Conservation (phyloP, 75 land plant genomes). For the Pinus taeda region DNA sequence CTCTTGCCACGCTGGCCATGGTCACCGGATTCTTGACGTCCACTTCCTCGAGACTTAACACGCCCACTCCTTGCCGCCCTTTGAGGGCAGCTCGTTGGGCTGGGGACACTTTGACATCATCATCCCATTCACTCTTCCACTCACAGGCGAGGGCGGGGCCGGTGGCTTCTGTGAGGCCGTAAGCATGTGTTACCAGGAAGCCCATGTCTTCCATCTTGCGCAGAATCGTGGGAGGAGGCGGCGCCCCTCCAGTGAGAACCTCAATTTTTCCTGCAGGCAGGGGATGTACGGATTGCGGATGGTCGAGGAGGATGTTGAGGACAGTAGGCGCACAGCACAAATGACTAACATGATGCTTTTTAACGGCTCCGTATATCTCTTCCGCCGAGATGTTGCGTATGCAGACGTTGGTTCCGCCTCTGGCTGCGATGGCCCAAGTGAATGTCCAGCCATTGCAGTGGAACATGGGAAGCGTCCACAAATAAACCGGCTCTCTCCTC, state of each 20-base stretch:
- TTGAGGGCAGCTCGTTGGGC: slow-evolving; percentile 20
- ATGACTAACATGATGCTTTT: neutral
- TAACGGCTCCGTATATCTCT: neutral
- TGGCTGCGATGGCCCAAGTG: too few relatives aligned
- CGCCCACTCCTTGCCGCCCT: slow-evolving; percentile 37
- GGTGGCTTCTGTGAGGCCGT: slow-evolving; percentile 46
- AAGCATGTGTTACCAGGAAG: slow-evolving; percentile 37
- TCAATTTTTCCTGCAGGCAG: too few relatives aligned
- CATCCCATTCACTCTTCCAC: slow-evolving; percentile 46
- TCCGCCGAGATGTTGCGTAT: neutral
- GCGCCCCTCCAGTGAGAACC: slow-evolving; percentile 45
- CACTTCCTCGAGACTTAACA: slow-evolving; percentile 25
- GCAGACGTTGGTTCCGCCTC: too few relatives aligned
- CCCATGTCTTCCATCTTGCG: slow-evolving; percentile 27
- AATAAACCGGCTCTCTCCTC: slow-evolving; percentile 22
- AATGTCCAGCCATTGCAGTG: slow-evolving; percentile 17
- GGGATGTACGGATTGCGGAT: neutral
- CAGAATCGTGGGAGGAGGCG: slow-evolving; percentile 38
- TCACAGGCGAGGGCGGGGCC: slow-evolving; percentile 44
- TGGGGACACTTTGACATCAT: neutral
- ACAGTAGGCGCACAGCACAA: too few relatives aligned
- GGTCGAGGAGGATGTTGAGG: slow-evolving; percentile 14
- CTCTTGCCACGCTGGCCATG: slow-evolving; percentile 30
- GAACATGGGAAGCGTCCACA: slow-evolving; percentile 54
- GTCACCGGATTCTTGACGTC: slow-evolving; percentile 32